Evolutionary conservation across 2,329 filamentous ascomycete genomes (phyloP), one percentile per base, ranked within the genome.

Genomic region (Zymoseptoria ardabiliae): DNA sequence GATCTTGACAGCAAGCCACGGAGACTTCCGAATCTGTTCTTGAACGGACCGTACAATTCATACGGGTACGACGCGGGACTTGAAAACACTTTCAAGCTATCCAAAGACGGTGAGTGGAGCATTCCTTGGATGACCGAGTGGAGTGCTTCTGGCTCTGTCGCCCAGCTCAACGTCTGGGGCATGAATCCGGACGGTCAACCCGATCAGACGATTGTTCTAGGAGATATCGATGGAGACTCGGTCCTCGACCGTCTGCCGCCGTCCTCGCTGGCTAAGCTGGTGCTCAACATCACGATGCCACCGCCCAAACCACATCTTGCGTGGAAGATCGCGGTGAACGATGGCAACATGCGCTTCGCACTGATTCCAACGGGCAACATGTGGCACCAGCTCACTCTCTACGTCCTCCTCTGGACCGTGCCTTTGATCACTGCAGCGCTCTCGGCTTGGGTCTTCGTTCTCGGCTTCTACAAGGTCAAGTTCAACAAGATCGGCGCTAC

Each of bases 101-200:
- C 73, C 22, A 70, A 73, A 1, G 66, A 70, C 20, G 75, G 82
- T 56, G 70, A 72, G 3, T 87, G 85, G 85, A 73, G 77, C 28
- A 81, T 81, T 64, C 75, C 81, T 57, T 82, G 85, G 59, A 81
- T 85, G 77, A 76, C 79, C 1, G 85, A 87, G 67, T 87, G 82
- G 79, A 83, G 83, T 4, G 60, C 58, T 21, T 55, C 54, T 23
- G 60, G 60, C 77, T 78, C 80, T 2, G 72, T 78, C 55, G 78
- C 82, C 54, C 83, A 86, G 64, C 73, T 86, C 61, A 87, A 86
- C 63, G 76, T 85, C 3, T 87, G 85, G 85, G 85, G 85, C 52
- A 82, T 85, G 65, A 84, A 86, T 67, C 79, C 81, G 0, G 80
- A 85, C 69, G 82, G 83, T 19, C 73, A 81, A 63, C 84, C 84